Evolutionary conservation across 2,329 filamentous ascomycete species (phyloP), one percentile per base, ranked within the genome.

Genomic region (Alternaria consortialis): DNA sequence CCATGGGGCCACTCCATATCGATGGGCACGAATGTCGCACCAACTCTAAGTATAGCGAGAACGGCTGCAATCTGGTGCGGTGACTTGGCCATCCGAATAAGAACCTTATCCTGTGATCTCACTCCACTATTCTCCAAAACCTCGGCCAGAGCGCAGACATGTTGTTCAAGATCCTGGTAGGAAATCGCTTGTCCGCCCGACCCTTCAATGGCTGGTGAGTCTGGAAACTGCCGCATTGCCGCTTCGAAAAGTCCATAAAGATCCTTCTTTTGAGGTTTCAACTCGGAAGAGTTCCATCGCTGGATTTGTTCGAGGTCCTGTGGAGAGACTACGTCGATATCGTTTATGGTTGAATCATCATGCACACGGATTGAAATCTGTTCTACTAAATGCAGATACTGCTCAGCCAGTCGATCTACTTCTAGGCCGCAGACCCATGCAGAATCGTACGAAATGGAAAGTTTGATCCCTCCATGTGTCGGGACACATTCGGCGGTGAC

Each of bases 21-120:
- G 0, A 80, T 32, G 0, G 72, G 68, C 61, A 76, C 81, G 75
- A 77, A 81, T 2, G 79, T 80, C 32, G 68, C 77, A 1, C 81
- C 81, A 31, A 79, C 75, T 60, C 82, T 82, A 51, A 83, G 59
- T 8, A 74, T 76, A 36, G 75, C 80, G 5, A 83, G 66, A 27
- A 82, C 77, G 17, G 78, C 72, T 17, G 81, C 70, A 23, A 68
- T 27, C 4, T 57, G 58, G 58, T 63, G 67, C 15, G n/a, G 25
- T 2, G 65, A 69, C 40, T 75, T 74, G 32, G 71, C 64, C 54
- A 75, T 73, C 31, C 62, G 62, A 5, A 68, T 31, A 3, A 68
- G 66, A 12, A 75, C 62, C n/a, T 61, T 44, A 11, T 42, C 53
- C 23, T 63, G 61, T 20, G 56, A 32, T 4, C 42, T 52, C 4